These are phyloP conservation scores for Boletus sp. DNA, from an alignment of 768 basidiomycete species.

Conservation along the genomic window DNA sequence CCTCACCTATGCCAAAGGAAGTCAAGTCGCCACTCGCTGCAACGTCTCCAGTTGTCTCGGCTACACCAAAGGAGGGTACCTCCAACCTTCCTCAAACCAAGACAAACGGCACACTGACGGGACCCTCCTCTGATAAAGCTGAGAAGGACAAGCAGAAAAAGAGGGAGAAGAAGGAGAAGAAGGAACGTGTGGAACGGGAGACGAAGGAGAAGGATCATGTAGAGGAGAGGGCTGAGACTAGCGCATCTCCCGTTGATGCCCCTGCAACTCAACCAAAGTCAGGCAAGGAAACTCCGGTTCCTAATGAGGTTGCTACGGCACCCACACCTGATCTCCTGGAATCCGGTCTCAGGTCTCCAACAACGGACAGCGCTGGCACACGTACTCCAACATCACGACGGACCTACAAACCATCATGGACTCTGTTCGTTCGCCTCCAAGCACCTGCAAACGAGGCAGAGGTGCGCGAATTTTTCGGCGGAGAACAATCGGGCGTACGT, in stretches of 20 bases:
- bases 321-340: constrained; percentile 28
- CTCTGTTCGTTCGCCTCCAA: constrained; percentile 75
- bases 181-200: constrained; percentile 46
- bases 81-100: constrained; percentile 32
- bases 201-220: constrained; percentile 38
- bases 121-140: constrained; percentile 43
- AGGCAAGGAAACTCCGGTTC: constrained; percentile 39
- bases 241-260: constrained; percentile 25
- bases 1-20: constrained; percentile 30
- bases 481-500: constrained; percentile 65
- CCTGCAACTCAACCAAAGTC: constrained; percentile 31
- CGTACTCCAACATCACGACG: constrained; percentile 71
- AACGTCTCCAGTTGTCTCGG: constrained; percentile 34
- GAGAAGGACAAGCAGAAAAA: constrained; percentile 59
- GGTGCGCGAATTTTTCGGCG: constrained; percentile 74
- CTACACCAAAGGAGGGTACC: constrained; percentile 37
- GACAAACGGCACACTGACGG: constrained; percentile 33
- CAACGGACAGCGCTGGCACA: constrained; percentile 57
- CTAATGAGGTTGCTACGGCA: constrained; percentile 24
- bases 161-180: constrained; percentile 64
- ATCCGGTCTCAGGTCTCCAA: constrained; percentile 50
- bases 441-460: constrained; percentile 57
- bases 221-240: constrained; percentile 34
- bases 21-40: constrained; percentile 36
- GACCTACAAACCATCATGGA: constrained; percentile 74